phyloP scores from a whole-genome alignment of 768 basidiomycete species.

The Fistulinella prunicolor region DNA sequence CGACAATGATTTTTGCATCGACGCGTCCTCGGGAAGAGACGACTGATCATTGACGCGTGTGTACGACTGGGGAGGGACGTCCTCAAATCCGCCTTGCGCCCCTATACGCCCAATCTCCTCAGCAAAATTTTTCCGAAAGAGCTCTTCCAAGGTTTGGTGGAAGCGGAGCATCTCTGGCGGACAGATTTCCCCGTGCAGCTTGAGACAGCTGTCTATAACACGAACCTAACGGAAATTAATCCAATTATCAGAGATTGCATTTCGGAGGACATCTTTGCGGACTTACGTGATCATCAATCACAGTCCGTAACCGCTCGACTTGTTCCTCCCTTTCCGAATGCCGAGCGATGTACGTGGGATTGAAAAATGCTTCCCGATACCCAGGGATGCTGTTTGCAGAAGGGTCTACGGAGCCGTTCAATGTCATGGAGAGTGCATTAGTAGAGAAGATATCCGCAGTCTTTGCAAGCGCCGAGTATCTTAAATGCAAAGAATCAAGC shows the following conservation, averaged over 20 bases:
- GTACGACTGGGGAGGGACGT: constrained; percentile 39
- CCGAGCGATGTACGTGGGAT: constrained; percentile 58
- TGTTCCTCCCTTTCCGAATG: constrained; percentile 69
- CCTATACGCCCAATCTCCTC: constrained; percentile 77
- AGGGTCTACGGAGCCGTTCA: constrained; percentile 86
- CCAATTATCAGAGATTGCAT: not conserved
- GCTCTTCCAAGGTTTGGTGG: constrained; percentile 84
- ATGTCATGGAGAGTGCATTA: constrained; percentile 77
- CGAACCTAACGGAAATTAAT: constrained; percentile 54
- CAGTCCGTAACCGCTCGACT: constrained; percentile 66
- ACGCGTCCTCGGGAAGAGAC: constrained; percentile 47
- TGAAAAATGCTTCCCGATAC: constrained; percentile 77
- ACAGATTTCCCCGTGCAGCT: constrained; percentile 79
- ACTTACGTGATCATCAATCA: constrained; percentile 81
- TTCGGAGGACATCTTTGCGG: not conserved
- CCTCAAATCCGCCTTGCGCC: constrained; percentile 55
- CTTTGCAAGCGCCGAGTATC: constrained; percentile 77
- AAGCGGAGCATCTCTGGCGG: constrained; percentile 88
- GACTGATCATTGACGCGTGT: constrained; percentile 43
- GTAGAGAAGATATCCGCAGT: constrained; percentile 71
- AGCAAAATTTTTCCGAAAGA: constrained; percentile 80
- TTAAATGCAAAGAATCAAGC: constrained; percentile 60
- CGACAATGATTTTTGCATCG: constrained; percentile 44
- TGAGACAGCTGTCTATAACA: constrained; percentile 79
- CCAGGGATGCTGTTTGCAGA: constrained; percentile 69